These are phyloP conservation scores for Scedosporium dehoogii DNA, from an alignment of 2,329 filamentous ascomycete species.

Conservation along the genomic window DNA sequence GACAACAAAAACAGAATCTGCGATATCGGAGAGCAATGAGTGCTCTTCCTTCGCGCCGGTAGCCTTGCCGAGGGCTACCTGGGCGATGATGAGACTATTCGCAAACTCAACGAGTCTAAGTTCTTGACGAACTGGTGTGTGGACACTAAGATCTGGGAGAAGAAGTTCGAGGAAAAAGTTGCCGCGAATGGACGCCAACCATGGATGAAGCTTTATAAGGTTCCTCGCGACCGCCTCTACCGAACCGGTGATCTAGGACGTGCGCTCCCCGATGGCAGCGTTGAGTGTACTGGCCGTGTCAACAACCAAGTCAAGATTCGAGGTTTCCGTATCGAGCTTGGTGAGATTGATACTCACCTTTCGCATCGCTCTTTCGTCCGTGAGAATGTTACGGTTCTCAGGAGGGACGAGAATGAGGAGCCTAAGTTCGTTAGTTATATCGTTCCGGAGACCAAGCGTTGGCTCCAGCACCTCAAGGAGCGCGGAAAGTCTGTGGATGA, in stretches of 20 bases:
- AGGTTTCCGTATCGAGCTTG: conserved; percentile 89
- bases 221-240: conserved; percentile 79
- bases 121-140: conserved; percentile 85
- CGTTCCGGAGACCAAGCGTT: conserved; percentile 69
- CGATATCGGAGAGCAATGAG: conserved; percentile 70
- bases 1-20: conserved; percentile 59
- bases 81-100: conserved; percentile 44
- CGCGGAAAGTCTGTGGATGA: conserved; percentile 7
- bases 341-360: conserved; percentile 82
- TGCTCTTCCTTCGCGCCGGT: conserved; percentile 72
- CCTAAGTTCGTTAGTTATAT: conserved; percentile 81
- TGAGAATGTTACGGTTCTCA: conserved; percentile 77
- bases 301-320: conserved; percentile 94
- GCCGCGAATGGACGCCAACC: conserved; percentile 24
- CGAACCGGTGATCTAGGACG: conserved; percentile 77
- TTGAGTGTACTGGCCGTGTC: conserved; percentile 68
- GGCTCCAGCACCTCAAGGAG: conserved; percentile 53
- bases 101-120: conserved; percentile 56
- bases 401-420: conserved; percentile 77
- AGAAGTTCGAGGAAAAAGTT: conserved; percentile 42
- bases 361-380: conserved; percentile 64
- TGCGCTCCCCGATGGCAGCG: conserved; percentile 60
- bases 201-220: conserved; percentile 71
- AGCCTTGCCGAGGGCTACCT: conserved; percentile 79
- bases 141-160: conserved; percentile 58